Conservation (phyloP, 2,329 filamentous ascomycete species). For the Colletotrichum falcatum region DNA sequence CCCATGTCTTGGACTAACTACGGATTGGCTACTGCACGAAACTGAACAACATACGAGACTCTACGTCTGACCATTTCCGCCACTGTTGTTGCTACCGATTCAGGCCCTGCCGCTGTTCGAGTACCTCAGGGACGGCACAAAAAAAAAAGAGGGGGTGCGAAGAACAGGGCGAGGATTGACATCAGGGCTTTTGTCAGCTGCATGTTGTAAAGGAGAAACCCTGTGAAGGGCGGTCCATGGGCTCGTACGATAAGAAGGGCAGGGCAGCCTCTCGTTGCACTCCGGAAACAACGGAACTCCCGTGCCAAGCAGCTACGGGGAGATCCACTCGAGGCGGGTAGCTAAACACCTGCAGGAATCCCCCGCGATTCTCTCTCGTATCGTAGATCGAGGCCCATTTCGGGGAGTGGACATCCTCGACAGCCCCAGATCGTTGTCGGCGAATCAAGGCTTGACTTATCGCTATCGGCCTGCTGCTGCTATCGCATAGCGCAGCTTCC, state of each 20-base stretch:
- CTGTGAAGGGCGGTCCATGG: neutral
- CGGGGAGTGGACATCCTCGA: neutral
- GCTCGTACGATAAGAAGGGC: conserved; percentile 12
- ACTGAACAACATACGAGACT: neutral
- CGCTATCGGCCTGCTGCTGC: neutral
- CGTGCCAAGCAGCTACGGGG: neutral
- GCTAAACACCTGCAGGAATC: neutral
- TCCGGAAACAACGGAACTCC: neutral
- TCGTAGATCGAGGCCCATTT: neutral
- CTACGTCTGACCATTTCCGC: neutral
- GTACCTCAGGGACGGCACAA: neutral
- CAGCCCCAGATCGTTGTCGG: neutral
- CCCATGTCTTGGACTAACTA: neutral
- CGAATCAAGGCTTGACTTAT: neutral
- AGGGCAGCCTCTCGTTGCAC: neutral
- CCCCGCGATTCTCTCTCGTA: neutral
- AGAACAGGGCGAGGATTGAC: neutral
- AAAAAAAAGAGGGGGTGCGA: neutral
- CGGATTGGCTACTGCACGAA: neutral
- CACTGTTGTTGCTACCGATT: too few relatives aligned
- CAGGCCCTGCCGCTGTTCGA: neutral
- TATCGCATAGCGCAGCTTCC: neutral
- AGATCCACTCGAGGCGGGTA: neutral
- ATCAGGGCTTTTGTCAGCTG: neutral
- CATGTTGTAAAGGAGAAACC: neutral